Base-by-base conservation (phyloP, 371 early-diverging fungal genomes). In the Apophysomyces ossiformis region DNA sequence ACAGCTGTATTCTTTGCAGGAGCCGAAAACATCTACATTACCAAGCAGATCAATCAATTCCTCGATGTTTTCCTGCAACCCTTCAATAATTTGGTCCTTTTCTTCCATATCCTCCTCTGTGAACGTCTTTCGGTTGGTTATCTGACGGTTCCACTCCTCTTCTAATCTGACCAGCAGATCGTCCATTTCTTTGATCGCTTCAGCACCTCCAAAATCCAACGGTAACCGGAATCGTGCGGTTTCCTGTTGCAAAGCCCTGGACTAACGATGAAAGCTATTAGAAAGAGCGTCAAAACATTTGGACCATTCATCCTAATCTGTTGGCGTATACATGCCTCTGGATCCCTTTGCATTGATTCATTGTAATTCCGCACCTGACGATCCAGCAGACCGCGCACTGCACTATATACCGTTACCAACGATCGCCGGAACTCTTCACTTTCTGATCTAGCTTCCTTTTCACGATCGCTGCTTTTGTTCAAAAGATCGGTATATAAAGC, bases 131-230 rank as follows among this genome's bases (percentile, higher is more conserved):
- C 73, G 70, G 32, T 61, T 60, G 8, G 64, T 18, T 21, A 74
- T 66, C 59, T 82, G 80, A 39, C 62, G 32, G 36, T 76, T 64
- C 80, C 80, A 82, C 62, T 79, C 80, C 41, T 75, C 68, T 58
- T 64, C 64, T 37, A 82, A 61, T 69, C 71, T 73, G 69, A 13
- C 75, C 65, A 79, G 73, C 69, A 79, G 70, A 66, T 69, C 65
- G 15, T 79, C 66, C 26, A 76, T 66, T 37, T 65, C 60, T 37
- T 71, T 47, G 0, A 75, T 66, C 5, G 81, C 77, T 21, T 70
- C 73, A 47, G 68, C 61, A 1, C 66, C 75, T 13, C 75, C 80
- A 59, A 69, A 67, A 18, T 78, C 67, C 54, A 74, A 32, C 1
- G 80, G 74, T 47, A 79, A 66, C 43, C 68, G 67, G 56, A 77